A percentile compares a stretch with the other conserved stretches of the same genome.
These are phyloP conservation scores for Phaseolus coccineus DNA, from an alignment of 331 rosid species.

Conservation along the genomic window DNA sequence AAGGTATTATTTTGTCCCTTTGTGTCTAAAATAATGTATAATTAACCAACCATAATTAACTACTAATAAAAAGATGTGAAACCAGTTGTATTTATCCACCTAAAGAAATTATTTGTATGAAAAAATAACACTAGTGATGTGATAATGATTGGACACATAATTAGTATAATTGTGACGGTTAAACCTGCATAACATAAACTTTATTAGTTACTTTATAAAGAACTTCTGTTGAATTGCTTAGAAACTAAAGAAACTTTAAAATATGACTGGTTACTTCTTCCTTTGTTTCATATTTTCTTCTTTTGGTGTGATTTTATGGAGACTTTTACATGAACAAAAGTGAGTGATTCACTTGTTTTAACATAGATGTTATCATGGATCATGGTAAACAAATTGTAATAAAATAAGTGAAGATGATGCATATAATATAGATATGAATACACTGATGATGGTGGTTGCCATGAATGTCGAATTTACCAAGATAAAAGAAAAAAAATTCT, in stretches of 20 bases:
- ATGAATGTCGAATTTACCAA: slow-evolving; percentile 19
- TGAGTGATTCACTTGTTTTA: background rate
- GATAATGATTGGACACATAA: background rate
- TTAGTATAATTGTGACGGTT: background rate
- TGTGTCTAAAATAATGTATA: background rate
- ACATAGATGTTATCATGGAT: background rate
- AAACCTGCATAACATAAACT: background rate
- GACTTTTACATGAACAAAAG: background rate
- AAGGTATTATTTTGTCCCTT: background rate
- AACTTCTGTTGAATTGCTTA: background rate
- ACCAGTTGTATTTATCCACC: background rate
- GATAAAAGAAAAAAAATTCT: background rate
- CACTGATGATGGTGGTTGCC: slow-evolving; percentile 34
- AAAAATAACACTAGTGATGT: background rate
- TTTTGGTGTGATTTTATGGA: background rate
- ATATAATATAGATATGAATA: background rate
- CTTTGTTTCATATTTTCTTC: background rate
- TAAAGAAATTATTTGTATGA: background rate
- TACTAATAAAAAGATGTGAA: background rate
- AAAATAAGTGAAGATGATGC: background rate
- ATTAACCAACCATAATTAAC: background rate
- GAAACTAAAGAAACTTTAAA: background rate
- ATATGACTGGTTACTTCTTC: background rate
- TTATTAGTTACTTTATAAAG: background rate
- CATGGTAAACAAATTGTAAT: background rate